A percentile compares a stretch with the other conserved stretches of the same genome.
These are phyloP conservation scores for Ehretia macrophylla DNA, from an alignment of 257 asterid genomes.

Conservation along the genomic window DNA sequence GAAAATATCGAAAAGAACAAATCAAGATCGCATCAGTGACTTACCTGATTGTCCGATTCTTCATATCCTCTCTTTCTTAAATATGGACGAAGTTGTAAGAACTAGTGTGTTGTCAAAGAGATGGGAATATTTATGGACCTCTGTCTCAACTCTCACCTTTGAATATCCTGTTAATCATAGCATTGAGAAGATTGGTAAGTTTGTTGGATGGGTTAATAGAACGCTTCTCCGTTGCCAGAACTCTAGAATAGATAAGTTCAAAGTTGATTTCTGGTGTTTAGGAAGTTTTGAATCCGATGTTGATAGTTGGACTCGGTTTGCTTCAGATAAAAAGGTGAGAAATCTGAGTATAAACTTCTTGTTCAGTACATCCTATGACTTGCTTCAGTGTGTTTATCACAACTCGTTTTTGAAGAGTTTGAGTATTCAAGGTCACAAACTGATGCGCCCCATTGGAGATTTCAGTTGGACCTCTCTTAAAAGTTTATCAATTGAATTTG, in stretches of 20 bases:
- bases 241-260: background rate
- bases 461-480: slow-evolving; percentile 14
- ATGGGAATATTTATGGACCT: slow-evolving; percentile 11
- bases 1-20: background rate
- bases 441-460: background rate
- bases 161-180: background rate
- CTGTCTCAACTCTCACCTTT: background rate
- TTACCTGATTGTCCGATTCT: background rate
- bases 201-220: no score
- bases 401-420: slow-evolving; percentile 6
- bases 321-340: slow-evolving; percentile 8
- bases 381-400: slow-evolving; percentile 2
- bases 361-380: background rate
- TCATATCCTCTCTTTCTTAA: background rate
- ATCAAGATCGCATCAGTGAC: background rate
- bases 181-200: background rate
- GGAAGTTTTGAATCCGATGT: background rate
- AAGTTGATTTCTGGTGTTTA: background rate
- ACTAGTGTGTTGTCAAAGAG: slow-evolving; percentile 1
- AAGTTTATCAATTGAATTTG: background rate
- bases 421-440: background rate
- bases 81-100: background rate
- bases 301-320: slow-evolving; percentile 11
- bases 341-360: background rate
- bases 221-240: no score